Percentiles rank a stretch among this genome's conserved stretches.
These are phyloP conservation scores for Beauveria bassiana DNA, from an alignment of 2,329 filamentous ascomycete genomes.

Conservation along the genomic window DNA sequence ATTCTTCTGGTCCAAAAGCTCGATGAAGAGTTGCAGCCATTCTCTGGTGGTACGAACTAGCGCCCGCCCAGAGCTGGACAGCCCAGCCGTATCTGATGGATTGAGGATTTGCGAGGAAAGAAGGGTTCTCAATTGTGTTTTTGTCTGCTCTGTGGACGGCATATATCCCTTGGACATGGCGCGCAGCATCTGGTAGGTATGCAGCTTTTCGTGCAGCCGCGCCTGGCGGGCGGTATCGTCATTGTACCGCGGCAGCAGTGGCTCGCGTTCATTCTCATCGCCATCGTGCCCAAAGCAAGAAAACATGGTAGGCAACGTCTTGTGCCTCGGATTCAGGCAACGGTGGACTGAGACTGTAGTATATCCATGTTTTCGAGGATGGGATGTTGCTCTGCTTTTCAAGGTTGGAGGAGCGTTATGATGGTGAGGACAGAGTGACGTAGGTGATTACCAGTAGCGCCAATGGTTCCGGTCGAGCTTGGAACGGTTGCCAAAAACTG, in stretches of 20 bases:
- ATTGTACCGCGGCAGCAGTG: slow-evolving; percentile 73
- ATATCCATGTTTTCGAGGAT: neutral
- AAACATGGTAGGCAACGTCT: slow-evolving; percentile 30
- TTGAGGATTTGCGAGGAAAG: slow-evolving; percentile 73
- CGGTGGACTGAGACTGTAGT: neutral
- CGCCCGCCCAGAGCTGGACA: slow-evolving; percentile 70
- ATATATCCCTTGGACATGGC: slow-evolving; percentile 80
- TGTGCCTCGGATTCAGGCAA: neutral
- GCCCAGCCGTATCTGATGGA: slow-evolving; percentile 50
- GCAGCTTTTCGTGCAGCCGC: slow-evolving; percentile 78
- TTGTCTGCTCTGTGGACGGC: slow-evolving; percentile 80
- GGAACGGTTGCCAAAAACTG: neutral
- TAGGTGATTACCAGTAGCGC: slow-evolving; percentile 3
- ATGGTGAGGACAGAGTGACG: slow-evolving; percentile 9
- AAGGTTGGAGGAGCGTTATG: neutral
- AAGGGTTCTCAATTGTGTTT: slow-evolving; percentile 71
- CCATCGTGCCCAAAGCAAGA: slow-evolving; percentile 53
- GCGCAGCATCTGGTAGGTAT: slow-evolving; percentile 84
- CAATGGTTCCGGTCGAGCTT: too few species aligned
- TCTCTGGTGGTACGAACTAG: slow-evolving; percentile 64
- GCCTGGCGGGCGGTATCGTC: slow-evolving; percentile 75
- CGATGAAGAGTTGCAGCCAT: slow-evolving; percentile 72
- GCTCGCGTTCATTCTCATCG: slow-evolving; percentile 59
- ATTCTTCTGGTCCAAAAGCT: slow-evolving; percentile 79
- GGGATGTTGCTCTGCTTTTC: neutral